A percentile compares a stretch with the other conserved stretches of the same genome.
Evolutionary conservation across 2,329 filamentous ascomycete genomes (phyloP).

Genomic region (Botrytis hyacinthi): DNA sequence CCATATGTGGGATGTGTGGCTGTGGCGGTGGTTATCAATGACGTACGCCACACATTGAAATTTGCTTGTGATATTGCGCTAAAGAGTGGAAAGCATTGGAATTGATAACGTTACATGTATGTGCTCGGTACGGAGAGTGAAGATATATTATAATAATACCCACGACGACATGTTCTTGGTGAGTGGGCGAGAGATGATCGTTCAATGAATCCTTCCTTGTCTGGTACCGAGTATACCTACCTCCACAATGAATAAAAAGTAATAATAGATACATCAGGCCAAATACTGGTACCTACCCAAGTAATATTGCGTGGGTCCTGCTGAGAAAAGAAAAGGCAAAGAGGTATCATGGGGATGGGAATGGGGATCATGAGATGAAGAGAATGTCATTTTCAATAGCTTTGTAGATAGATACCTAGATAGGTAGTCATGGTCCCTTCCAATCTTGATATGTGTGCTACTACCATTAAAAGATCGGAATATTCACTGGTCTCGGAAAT

Average conservation of each 20-base stretch:
- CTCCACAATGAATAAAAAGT: no score
- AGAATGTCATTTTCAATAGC: neutral
- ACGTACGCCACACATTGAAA: neutral
- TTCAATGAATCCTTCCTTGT: neutral
- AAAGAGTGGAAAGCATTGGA: no score
- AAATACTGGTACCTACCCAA: neutral
- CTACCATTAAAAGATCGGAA: neutral
- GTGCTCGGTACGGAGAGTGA: neutral
- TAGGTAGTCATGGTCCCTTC: neutral
- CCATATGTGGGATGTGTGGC: neutral
- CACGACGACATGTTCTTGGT: neutral
- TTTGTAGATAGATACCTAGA: neutral
- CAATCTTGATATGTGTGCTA: neutral
- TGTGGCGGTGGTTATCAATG: neutral
- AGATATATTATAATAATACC: neutral
- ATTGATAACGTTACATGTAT: no score
- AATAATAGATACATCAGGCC: neutral
- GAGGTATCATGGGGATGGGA: neutral
- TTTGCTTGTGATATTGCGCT: neutral
- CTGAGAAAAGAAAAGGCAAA: neutral
- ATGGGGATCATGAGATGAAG: neutral
- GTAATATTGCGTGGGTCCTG: neutral
- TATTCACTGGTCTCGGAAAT: slow-evolving; percentile 3
- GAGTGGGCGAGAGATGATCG: neutral
- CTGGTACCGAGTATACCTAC: no score